Percentiles rank a stretch among this genome's conserved stretches.
phyloP scores from a whole-genome alignment of 2,329 filamentous ascomycete genomes.

The Neonectria sp. region DNA sequence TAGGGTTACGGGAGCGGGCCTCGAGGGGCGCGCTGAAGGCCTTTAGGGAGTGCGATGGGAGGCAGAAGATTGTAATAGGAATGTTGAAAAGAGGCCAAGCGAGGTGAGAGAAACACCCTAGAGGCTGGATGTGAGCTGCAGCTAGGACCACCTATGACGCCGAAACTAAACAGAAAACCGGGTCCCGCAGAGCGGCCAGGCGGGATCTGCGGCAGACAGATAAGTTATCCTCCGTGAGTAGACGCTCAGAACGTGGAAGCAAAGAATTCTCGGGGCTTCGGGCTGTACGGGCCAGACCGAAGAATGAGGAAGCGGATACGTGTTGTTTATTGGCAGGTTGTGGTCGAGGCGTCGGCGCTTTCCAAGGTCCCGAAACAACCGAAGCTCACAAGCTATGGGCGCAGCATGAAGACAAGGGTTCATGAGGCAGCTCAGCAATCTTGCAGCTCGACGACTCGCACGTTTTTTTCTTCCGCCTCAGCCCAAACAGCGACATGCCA shows the following conservation, averaged over 20 bases:
- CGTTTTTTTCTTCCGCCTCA: slow-evolving; percentile 35
- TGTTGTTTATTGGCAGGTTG: not conserved
- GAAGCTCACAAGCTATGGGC: slow-evolving; percentile 13
- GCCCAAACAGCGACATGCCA: slow-evolving; percentile 34
- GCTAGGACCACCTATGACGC: slow-evolving; percentile 44
- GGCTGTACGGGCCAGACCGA: slow-evolving; percentile 5
- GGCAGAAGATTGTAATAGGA: slow-evolving; percentile 9
- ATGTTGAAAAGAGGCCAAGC: slow-evolving; percentile 10
- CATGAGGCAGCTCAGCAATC: not conserved
- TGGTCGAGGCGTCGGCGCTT: slow-evolving; percentile 9
- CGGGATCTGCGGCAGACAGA: not conserved
- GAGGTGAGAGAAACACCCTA: slow-evolving; percentile 1
- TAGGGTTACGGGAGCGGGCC: slow-evolving; percentile 31
- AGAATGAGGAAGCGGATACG: not conserved
- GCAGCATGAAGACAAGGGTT: not conserved
- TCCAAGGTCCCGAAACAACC: slow-evolving; percentile 16
- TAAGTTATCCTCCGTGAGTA: slow-evolving; percentile 3
- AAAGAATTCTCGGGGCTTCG: slow-evolving; percentile 8
- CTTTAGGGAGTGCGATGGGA: slow-evolving; percentile 26
- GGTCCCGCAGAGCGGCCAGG: slow-evolving; percentile 34
- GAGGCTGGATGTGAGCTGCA: not conserved
- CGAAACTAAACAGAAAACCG: slow-evolving; percentile 39
- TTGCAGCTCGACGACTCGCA: not conserved
- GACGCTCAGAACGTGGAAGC: not conserved
- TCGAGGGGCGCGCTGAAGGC: slow-evolving; percentile 34